A percentile compares a stretch with the other conserved stretches of the same genome.
These are phyloP conservation scores for Tolypocladium cylindrosporum DNA, from an alignment of 2,329 filamentous ascomycete genomes.

Conservation along the genomic window DNA sequence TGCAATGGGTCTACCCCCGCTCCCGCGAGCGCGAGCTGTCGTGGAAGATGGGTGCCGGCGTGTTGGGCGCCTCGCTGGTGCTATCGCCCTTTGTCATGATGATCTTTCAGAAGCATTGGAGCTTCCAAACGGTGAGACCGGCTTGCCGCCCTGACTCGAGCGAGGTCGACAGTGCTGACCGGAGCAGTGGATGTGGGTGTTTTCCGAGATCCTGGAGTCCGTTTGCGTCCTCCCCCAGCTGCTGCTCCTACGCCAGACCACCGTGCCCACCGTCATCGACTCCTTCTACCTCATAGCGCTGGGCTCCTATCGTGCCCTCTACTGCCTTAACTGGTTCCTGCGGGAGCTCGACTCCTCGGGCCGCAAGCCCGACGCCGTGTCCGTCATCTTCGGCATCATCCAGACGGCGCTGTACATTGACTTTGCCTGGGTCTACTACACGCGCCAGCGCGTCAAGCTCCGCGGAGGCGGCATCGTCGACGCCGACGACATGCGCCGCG, in stretches of 20 bases:
- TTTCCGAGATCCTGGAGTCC: constrained; percentile 86
- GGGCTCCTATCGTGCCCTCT: constrained; percentile 79
- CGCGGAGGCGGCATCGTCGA: constrained; percentile 80
- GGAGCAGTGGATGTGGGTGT: constrained; percentile 66
- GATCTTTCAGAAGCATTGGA: constrained; percentile 48
- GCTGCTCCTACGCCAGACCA: constrained; percentile 85
- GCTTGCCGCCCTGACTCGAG: not conserved
- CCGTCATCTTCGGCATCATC: constrained; percentile 76
- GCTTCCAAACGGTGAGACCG: constrained; percentile 37
- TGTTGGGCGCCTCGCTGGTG: constrained; percentile 53
- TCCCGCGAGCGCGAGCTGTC: constrained; percentile 85
- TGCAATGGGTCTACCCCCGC: constrained; percentile 77
- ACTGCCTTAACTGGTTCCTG: constrained; percentile 85
- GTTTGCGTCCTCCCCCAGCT: constrained; percentile 86
- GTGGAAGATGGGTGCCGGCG: constrained; percentile 78
- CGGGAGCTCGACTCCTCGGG: constrained; percentile 52
- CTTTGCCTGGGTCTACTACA: constrained; percentile 96
- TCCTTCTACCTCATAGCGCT: constrained; percentile 89
- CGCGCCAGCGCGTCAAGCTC: constrained; percentile 86
- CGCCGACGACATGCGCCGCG: constrained; percentile 74
- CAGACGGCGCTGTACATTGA: constrained; percentile 88
- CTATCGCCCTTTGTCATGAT: constrained; percentile 64
- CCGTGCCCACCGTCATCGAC: constrained; percentile 88
- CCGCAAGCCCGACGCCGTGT: constrained; percentile 55
- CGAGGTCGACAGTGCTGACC: constrained; percentile 7